Evolutionary conservation across 192 early-diverging fungal genomes (phyloP).

Genomic region (Coemansia asiatica): DNA sequence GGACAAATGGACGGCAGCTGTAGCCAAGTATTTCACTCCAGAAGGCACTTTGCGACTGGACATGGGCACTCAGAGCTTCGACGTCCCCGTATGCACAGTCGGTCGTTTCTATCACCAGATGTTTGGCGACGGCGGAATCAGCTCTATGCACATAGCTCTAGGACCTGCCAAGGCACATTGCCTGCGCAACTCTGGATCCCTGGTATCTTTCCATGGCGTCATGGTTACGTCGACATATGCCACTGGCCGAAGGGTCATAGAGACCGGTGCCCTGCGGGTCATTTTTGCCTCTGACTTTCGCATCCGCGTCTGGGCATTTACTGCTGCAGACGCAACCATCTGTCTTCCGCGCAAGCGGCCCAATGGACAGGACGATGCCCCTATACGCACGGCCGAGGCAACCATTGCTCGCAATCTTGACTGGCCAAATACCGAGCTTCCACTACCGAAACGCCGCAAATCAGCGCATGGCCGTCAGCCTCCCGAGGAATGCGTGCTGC

Average conservation of each 20-base stretch:
- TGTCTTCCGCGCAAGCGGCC: conserved; percentile 42
- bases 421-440: conserved; percentile 28
- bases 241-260: conserved; percentile 44
- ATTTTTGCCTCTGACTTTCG: conserved; percentile 27
- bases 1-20: conserved; percentile 26
- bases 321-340: conserved; percentile 21
- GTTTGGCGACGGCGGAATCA: conserved; percentile 33
- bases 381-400: conserved; percentile 26
- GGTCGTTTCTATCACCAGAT: conserved; percentile 46
- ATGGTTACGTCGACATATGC: conserved; percentile 35
- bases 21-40: conserved; percentile 17
- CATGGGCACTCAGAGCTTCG: conserved; percentile 34
- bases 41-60: conserved; percentile 34
- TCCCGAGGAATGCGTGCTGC: conserved; percentile 46
- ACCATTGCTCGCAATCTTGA: conserved; percentile 46
- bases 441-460: conserved; percentile 32
- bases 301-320: conserved; percentile 48
- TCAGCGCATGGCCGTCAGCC: conserved; percentile 39
- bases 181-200: conserved; percentile 11
- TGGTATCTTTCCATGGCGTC: conserved; percentile 36
- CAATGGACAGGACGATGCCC: conserved; percentile 26
- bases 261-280: conserved; percentile 37
- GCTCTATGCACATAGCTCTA: conserved; percentile 37
- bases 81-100: conserved; percentile 35
- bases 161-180: conserved; percentile 14